These are phyloP conservation scores for Globisporangium heterothallicum DNA, from an alignment of 352 stramenopile species.

Conservation along the genomic window DNA sequence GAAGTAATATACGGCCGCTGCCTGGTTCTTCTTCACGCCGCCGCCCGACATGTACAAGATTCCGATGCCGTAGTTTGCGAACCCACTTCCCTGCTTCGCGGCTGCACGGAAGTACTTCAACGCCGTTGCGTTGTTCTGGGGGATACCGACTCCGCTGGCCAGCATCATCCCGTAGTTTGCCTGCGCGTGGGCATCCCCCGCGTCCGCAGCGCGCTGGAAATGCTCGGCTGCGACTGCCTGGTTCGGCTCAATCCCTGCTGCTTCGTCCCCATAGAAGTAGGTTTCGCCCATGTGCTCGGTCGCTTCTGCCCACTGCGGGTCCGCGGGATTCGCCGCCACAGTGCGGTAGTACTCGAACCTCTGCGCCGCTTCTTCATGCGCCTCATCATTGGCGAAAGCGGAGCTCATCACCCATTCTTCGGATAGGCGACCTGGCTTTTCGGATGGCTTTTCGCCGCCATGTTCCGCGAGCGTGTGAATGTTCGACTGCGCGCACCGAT, in stretches of 20 bases:
- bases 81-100: conserved; percentile 46
- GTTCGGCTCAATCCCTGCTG: conserved; percentile 45
- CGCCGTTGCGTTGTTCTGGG: conserved; percentile 50
- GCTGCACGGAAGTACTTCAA: conserved; percentile 56
- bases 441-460: conserved; percentile 32
- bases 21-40: conserved; percentile 56
- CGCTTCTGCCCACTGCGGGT: conserved; percentile 52
- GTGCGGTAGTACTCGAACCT: conserved; percentile 60
- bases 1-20: conserved; percentile 52
- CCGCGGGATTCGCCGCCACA: conserved; percentile 50
- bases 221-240: conserved; percentile 41
- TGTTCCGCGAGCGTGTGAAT: conserved; percentile 43
- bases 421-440: conserved; percentile 40
- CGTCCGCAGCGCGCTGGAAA: conserved; percentile 65
- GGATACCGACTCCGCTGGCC: conserved; percentile 52
- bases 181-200: conserved; percentile 53
- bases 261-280: conserved; percentile 67
- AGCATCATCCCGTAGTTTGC: conserved; percentile 75
- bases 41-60: conserved; percentile 52
- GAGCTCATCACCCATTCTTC: conserved; percentile 28
- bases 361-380: conserved; percentile 41
- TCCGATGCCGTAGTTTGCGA: conserved; percentile 62
- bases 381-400: conserved; percentile 18
- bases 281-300: conserved; percentile 63
- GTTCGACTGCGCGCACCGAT: conserved; percentile 53